Evolutionary conservation across 2,329 filamentous ascomycete species (phyloP).

Genomic region (Ceratocystiopsis minuta): DNA sequence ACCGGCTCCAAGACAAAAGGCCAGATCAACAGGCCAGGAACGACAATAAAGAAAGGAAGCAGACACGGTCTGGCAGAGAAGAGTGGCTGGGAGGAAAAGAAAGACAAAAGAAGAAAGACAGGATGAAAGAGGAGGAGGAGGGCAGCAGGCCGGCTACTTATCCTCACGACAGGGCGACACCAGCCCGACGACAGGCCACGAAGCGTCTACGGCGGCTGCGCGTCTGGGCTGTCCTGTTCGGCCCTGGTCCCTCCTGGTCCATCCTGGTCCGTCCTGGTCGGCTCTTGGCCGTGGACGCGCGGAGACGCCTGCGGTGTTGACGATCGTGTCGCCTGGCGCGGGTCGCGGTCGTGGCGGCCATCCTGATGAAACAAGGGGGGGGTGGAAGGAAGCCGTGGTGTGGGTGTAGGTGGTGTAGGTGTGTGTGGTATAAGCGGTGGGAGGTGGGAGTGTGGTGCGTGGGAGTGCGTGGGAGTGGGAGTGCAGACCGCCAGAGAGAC

Average conservation of each 20-base stretch:
- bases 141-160: conserved; percentile 8
- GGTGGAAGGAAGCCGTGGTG: too few relatives aligned
- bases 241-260: too few relatives aligned
- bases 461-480: too few relatives aligned
- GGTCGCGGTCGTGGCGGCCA: conserved; percentile 2
- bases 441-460: too few relatives aligned
- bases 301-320: not conserved
- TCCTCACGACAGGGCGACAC: conserved; percentile 6
- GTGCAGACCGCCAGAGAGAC: too few relatives aligned
- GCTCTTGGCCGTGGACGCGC: not conserved
- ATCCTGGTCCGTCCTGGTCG: not conserved
- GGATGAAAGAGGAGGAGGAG: too few relatives aligned
- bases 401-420: too few relatives aligned
- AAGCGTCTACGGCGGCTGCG: not conserved
- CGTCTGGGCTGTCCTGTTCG: not conserved
- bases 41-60: too few relatives aligned
- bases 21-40: too few relatives aligned
- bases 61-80: not conserved
- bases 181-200: conserved; percentile 7
- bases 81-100: conserved; percentile 2
- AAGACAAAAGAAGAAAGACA: not conserved
- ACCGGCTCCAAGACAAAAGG: conserved; percentile 10
- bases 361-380: too few relatives aligned
- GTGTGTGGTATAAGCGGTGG: too few relatives aligned
- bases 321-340: not conserved